phyloP scores from a whole-genome alignment of 768 basidiomycete species.

The Xerocomus potaroensis region DNA sequence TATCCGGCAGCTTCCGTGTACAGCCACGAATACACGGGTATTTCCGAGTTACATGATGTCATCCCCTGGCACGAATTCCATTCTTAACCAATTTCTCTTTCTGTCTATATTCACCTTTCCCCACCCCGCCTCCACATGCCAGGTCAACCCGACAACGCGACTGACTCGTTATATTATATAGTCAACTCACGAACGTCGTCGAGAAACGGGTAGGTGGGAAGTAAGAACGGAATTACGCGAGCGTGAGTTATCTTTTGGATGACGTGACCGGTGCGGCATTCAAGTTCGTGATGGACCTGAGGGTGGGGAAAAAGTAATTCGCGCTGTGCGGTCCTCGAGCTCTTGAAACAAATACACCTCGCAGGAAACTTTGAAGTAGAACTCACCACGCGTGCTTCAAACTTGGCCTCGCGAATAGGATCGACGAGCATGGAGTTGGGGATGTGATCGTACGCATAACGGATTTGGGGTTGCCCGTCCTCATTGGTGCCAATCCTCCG shows the following conservation, averaged over 20 bases:
- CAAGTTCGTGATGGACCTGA: constrained; percentile 32
- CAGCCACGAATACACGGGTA: no score
- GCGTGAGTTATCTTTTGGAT: constrained; percentile 31
- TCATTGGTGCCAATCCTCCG: constrained; percentile 70
- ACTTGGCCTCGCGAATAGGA: background rate
- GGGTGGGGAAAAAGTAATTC: background rate
- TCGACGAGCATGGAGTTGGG: background rate
- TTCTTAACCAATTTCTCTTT: constrained; percentile 49
- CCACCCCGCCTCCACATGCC: constrained; percentile 41
- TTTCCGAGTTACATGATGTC: no score
- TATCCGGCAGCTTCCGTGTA: no score
- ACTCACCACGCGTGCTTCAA: constrained; percentile 22
- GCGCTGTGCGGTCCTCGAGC: constrained; percentile 38
- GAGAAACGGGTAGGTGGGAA: constrained; percentile 23
- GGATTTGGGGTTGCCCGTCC: constrained; percentile 45
- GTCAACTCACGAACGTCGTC: constrained; percentile 51
- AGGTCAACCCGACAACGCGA: constrained; percentile 47
- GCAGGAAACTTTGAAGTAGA: constrained; percentile 42
- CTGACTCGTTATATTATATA: constrained; percentile 63
- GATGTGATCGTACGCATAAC: constrained; percentile 35
- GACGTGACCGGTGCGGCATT: constrained; percentile 38
- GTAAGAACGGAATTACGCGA: constrained; percentile 21
- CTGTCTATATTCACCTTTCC: constrained; percentile 40
- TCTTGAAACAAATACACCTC: constrained; percentile 51
- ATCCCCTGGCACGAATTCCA: constrained; percentile 47